These are phyloP conservation scores for Alternaria longipes DNA, from an alignment of 2,329 filamentous ascomycete genomes.

Conservation along the genomic window DNA sequence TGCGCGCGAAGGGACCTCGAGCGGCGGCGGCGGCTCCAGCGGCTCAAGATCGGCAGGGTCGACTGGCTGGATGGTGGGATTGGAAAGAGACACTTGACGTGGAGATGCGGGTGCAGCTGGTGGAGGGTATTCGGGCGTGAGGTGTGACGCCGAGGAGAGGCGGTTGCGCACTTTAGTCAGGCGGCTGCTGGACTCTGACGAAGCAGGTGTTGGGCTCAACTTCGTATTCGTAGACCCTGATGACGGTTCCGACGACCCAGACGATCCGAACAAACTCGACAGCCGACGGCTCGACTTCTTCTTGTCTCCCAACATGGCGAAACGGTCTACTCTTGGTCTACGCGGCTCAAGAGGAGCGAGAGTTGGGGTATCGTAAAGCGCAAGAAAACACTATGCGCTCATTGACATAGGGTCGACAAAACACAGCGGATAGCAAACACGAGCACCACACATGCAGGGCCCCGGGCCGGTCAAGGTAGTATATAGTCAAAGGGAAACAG, in stretches of 20 bases:
- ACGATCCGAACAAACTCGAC: slow-evolving; percentile 45
- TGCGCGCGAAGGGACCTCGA: slow-evolving; percentile 38
- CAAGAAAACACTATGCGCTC: slow-evolving; percentile 16
- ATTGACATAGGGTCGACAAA: slow-evolving; percentile 23
- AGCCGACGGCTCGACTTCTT: slow-evolving; percentile 46
- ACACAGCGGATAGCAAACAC: slow-evolving; percentile 32
- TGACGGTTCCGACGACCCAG: slow-evolving; percentile 21
- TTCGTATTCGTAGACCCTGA: slow-evolving; percentile 19
- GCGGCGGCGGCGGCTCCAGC: slow-evolving; percentile 41
- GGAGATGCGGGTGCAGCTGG: slow-evolving; percentile 30
- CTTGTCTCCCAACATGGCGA: slow-evolving; percentile 38
- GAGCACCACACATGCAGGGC: slow-evolving; percentile 31
- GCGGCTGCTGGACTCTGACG: slow-evolving; percentile 41
- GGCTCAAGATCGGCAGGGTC: slow-evolving; percentile 34
- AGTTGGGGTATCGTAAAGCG: slow-evolving; percentile 5
- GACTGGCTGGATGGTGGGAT: slow-evolving; percentile 41
- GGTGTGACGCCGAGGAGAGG: slow-evolving; percentile 42
- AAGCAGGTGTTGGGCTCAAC: slow-evolving; percentile 26
- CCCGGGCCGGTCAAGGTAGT: slow-evolving; percentile 20
- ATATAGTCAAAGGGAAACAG: slow-evolving; percentile 14
- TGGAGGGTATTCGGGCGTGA: slow-evolving; percentile 44
- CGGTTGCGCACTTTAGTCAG: slow-evolving; percentile 46
- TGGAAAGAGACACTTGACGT: slow-evolving; percentile 23
- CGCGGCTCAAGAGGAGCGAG: slow-evolving; percentile 2
- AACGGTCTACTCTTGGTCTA: not conserved